Conservation (phyloP, 2,329 filamentous ascomycete genomes). For the Pseudogymnoascus destructans region DNA sequence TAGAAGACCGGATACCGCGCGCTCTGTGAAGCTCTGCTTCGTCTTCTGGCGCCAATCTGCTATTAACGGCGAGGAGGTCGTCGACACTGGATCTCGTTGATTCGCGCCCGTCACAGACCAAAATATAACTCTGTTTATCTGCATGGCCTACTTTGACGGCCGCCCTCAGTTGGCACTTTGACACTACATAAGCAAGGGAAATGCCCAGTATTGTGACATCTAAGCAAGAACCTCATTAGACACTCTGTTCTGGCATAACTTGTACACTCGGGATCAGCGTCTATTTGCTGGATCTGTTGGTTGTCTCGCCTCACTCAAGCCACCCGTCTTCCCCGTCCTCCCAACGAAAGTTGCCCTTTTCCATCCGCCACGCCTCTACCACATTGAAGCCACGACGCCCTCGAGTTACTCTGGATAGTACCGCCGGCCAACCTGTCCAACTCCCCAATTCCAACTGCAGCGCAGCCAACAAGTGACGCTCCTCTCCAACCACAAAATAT, state of each 20-base stretch:
- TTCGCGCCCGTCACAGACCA: constrained; percentile 1
- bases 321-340: not conserved
- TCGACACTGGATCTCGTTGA: constrained; percentile 6
- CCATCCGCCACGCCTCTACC: not conserved
- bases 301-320: not conserved
- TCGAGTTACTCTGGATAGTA: not conserved
- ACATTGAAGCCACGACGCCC: not conserved
- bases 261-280: not conserved
- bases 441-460: not conserved
- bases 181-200: not conserved
- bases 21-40: not conserved
- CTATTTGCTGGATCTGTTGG: not conserved
- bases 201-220: not conserved
- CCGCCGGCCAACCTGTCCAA: not conserved
- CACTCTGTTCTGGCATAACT: not conserved
- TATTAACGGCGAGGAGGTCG: not conserved
- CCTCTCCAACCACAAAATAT: not conserved
- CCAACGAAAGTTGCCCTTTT: not conserved
- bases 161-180: not conserved
- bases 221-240: not conserved
- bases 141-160: constrained; percentile 5
- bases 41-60: not conserved
- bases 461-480: not conserved
- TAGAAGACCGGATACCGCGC: not conserved
- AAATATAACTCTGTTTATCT: constrained; percentile 6